These are phyloP conservation scores for Chlorella sp. DNA, from an alignment of 139 green algal species.

Conservation along the genomic window DNA sequence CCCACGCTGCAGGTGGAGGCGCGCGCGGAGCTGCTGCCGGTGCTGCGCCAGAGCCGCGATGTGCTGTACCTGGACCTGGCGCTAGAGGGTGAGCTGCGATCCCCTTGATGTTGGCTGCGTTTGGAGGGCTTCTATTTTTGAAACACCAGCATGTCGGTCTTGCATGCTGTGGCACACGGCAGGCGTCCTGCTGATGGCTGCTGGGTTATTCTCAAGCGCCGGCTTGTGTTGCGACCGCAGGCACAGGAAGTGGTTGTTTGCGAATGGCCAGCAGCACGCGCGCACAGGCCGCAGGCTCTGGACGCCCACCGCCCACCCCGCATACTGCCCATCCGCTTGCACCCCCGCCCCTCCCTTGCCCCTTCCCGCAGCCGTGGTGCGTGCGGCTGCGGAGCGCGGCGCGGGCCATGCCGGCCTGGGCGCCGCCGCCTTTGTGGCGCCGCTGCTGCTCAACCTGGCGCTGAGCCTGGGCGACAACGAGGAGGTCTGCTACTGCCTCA, in stretches of 20 bases:
- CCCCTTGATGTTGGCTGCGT: too few species aligned
- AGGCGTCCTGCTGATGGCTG: too few species aligned
- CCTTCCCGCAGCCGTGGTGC: slow-evolving; percentile 53
- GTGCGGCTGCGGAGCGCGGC: slow-evolving; percentile 78
- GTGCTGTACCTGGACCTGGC: slow-evolving; percentile 97
- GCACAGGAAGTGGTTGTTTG: too few species aligned
- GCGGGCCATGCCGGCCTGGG: slow-evolving; percentile 64
- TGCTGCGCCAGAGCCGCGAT: slow-evolving; percentile 74
- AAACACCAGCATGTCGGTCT: too few species aligned
- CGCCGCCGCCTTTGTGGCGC: slow-evolving; percentile 83
- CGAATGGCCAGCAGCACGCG: too few species aligned
- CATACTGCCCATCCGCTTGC: too few species aligned
- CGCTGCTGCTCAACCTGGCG: slow-evolving; percentile 96
- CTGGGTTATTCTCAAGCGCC: too few species aligned
- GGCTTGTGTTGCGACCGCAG: too few species aligned
- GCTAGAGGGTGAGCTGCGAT: slow-evolving; percentile 68
- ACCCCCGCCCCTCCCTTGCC: not conserved
- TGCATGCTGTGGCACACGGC: too few species aligned
- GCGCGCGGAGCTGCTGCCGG: slow-evolving; percentile 77
- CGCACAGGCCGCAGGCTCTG: too few species aligned
- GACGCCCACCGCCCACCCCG: too few species aligned
- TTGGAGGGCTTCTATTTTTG: too few species aligned
- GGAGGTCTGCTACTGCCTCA: slow-evolving; percentile 97
- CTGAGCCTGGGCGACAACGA: slow-evolving; percentile 93
- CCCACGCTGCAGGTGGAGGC: slow-evolving; percentile 74